Evolutionary conservation across 2,329 filamentous ascomycete species (phyloP).

Genomic region (Neonectria hederae): DNA sequence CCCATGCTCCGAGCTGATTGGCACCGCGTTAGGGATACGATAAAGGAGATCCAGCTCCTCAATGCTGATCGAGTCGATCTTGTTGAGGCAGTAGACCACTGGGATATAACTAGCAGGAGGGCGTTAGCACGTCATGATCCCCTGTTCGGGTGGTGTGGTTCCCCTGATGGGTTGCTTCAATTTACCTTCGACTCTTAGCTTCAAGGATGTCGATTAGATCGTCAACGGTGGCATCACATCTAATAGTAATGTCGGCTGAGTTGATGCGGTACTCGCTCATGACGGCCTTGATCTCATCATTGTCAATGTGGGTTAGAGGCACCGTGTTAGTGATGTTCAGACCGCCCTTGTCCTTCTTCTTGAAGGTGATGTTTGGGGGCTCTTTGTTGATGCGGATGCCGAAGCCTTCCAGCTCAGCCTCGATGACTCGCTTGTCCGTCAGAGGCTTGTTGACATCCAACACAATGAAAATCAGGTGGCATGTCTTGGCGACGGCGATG

Average conservation of each 20-base stretch:
- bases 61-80: slow-evolving; percentile 98
- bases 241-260: slow-evolving; percentile 96
- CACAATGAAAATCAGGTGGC: slow-evolving; percentile 98
- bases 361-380: slow-evolving; percentile 98
- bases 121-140: slow-evolving; percentile 25
- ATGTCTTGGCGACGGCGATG: slow-evolving; percentile 98
- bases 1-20: slow-evolving; percentile 95
- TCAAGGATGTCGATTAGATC: slow-evolving; percentile 96
- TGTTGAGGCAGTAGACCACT: slow-evolving; percentile 99
- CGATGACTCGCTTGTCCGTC: slow-evolving; percentile 96
- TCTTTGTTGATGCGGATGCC: slow-evolving; percentile 97
- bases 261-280: slow-evolving; percentile 97
- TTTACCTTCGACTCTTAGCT: slow-evolving; percentile 77
- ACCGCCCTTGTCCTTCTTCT: slow-evolving; percentile 98
- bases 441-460: slow-evolving; percentile 98
- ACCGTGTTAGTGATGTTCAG: slow-evolving; percentile 96
- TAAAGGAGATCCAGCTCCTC: slow-evolving; percentile 97
- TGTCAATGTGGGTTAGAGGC: slow-evolving; percentile 89
- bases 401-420: slow-evolving; percentile 94
- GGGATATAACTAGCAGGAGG: slow-evolving; percentile 81
- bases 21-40: slow-evolving; percentile 94
- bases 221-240: slow-evolving; percentile 96
- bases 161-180: slow-evolving; percentile 14
- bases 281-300: slow-evolving; percentile 97
- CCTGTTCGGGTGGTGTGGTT: slow-evolving; percentile 10